Conservation (phyloP, 2,329 filamentous ascomycete species). For the Gaeumannomyces tritici region DNA sequence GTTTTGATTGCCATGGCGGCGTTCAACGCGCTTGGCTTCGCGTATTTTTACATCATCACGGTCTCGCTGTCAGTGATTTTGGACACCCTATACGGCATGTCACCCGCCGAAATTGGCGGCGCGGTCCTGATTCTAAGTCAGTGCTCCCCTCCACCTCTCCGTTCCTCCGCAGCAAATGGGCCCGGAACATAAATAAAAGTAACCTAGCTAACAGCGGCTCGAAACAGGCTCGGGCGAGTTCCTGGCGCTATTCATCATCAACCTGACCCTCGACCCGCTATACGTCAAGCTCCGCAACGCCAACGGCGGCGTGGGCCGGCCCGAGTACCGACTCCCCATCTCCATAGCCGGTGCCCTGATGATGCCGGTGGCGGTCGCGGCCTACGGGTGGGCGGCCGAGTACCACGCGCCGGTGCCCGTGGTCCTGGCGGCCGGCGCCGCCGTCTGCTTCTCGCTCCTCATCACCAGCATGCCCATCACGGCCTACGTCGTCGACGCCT, state of each 20-base stretch:
- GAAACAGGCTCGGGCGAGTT: conserved; percentile 36
- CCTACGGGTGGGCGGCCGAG: conserved; percentile 43
- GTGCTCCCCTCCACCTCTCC: conserved; percentile 7
- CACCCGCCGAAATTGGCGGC: conserved; percentile 39
- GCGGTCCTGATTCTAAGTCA: conserved; percentile 46
- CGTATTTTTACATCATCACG: conserved; percentile 43
- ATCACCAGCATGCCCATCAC: conserved; percentile 39
- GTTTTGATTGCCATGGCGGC: conserved; percentile 33
- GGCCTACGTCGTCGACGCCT: conserved; percentile 48
- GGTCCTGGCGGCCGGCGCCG: conserved; percentile 31
- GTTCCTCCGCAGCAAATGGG: neutral
- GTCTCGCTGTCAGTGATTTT: conserved; percentile 43
- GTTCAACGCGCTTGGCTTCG: conserved; percentile 37
- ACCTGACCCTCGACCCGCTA: conserved; percentile 39
- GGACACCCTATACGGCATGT: conserved; percentile 34
- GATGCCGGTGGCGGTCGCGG: conserved; percentile 32
- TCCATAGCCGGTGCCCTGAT: conserved; percentile 33
- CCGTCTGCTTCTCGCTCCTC: conserved; percentile 35
- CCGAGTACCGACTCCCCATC: conserved; percentile 46
- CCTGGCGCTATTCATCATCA: conserved; percentile 37
- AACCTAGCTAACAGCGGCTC: conserved; percentile 12
- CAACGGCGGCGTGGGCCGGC: conserved; percentile 29
- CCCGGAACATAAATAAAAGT: neutral
- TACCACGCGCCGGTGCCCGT: conserved; percentile 28
- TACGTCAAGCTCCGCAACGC: conserved; percentile 36